A percentile compares a stretch with the other conserved stretches of the same genome.
Conservation (phyloP, 306 rosid species). For the Sesbania bispinosa region DNA sequence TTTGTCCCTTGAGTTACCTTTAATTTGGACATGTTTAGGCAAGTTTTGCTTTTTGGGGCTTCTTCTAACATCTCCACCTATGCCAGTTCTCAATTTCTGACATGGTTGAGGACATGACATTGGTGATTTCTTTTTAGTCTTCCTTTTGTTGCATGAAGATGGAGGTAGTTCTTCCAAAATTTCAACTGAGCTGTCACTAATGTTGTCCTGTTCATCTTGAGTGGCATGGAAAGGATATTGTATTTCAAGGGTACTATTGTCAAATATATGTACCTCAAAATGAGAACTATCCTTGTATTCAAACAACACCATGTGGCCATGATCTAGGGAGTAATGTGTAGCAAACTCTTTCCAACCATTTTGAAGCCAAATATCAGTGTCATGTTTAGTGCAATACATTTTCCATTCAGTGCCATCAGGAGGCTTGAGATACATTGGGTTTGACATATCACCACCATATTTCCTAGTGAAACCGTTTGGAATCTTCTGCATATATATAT, state of each 20-base stretch:
- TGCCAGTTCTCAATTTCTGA: constrained; percentile 7
- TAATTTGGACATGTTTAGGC: background rate
- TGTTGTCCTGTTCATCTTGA: background rate
- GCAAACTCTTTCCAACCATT: background rate
- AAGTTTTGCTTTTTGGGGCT: background rate
- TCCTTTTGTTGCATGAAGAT: constrained; percentile 4
- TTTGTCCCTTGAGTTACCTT: background rate
- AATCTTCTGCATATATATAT: background rate
- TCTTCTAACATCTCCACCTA: background rate
- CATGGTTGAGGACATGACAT: background rate
- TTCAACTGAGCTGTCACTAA: background rate
- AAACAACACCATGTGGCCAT: background rate
- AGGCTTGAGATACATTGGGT: background rate
- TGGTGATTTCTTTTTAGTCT: constrained; percentile 3
- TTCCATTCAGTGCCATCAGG: background rate
- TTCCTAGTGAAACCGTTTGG: background rate
- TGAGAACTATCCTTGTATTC: background rate
- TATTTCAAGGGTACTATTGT: constrained; percentile 15
- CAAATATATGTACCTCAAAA: constrained; percentile 6
- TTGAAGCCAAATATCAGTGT: background rate
- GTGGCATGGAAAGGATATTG: background rate
- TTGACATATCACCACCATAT: background rate
- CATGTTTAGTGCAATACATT: background rate
- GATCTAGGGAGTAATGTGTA: background rate
- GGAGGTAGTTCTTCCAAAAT: background rate